phyloP scores from a whole-genome alignment of 768 basidiomycete genomes.

The Russula sp. region DNA sequence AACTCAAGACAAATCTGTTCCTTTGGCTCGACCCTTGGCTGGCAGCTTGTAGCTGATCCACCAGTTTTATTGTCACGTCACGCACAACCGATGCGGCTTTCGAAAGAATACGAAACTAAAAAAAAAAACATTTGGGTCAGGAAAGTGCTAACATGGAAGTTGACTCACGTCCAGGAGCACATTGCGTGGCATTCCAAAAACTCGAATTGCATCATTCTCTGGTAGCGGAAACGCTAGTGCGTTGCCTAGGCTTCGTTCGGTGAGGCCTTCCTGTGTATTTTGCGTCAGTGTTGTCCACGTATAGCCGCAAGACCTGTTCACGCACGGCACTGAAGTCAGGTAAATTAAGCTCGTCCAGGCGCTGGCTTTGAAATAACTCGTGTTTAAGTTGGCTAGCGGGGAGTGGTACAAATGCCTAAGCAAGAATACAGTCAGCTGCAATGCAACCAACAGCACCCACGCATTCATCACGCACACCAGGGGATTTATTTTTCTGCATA shows the following conservation, averaged over 20 bases:
- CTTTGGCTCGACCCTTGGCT: slow-evolving; percentile 48
- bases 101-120: slow-evolving; percentile 65
- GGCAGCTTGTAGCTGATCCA: slow-evolving; percentile 53
- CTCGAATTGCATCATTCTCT: slow-evolving; percentile 28
- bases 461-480: slow-evolving; percentile 21
- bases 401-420: slow-evolving; percentile 47
- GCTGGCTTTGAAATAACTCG: slow-evolving; percentile 43
- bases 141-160: background rate
- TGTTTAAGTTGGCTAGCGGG: slow-evolving; percentile 41
- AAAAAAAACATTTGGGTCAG: background rate
- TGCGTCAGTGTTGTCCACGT: background rate
- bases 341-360: slow-evolving; percentile 39
- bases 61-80: slow-evolving; percentile 55
- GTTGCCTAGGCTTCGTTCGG: slow-evolving; percentile 17
- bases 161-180: slow-evolving; percentile 24
- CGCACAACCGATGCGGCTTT: slow-evolving; percentile 72
- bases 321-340: slow-evolving; percentile 48
- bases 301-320: slow-evolving; percentile 3
- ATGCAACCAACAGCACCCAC: background rate
- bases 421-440: background rate
- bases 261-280: slow-evolving; percentile 20
- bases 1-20: slow-evolving; percentile 63
- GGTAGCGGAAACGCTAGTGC: slow-evolving; percentile 27
- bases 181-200: slow-evolving; percentile 22
- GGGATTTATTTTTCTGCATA: slow-evolving; percentile 18